A percentile compares a stretch with the other conserved stretches of the same genome.
phyloP scores from a whole-genome alignment of 2,329 filamentous ascomycete species.

The Penicillium corylophilum region DNA sequence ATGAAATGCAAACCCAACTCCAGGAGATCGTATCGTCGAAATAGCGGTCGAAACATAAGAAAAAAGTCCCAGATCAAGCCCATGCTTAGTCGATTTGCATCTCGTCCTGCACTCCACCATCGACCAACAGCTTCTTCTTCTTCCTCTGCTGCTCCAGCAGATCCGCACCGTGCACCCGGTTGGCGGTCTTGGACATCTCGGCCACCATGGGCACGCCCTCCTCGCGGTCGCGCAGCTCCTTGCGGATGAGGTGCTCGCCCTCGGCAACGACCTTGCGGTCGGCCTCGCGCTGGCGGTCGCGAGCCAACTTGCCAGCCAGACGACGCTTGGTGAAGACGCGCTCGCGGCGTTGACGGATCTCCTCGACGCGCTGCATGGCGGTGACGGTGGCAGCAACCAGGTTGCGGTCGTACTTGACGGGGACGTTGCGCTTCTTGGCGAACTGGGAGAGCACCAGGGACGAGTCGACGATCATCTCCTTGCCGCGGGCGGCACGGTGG shows the following conservation, averaged over 20 bases:
- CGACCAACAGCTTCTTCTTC: conserved; percentile 46
- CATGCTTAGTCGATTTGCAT: conserved; percentile 48
- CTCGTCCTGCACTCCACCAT: conserved; percentile 46
- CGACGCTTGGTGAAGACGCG: conserved; percentile 90
- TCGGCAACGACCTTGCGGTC: conserved; percentile 87
- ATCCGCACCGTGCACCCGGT: conserved; percentile 43
- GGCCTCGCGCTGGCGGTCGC: conserved; percentile 72
- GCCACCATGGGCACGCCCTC: conserved; percentile 42
- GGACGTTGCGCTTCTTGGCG: conserved; percentile 87
- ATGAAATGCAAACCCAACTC: conserved; percentile 29
- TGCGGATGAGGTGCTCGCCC: conserved; percentile 88
- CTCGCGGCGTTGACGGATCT: conserved; percentile 81
- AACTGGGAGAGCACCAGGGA: conserved; percentile 73
- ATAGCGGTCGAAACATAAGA: conserved; percentile 16
- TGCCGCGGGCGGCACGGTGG: conserved; percentile 80
- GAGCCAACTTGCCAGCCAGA: conserved; percentile 75
- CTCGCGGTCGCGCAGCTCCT: conserved; percentile 60
- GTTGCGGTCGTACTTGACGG: conserved; percentile 93
- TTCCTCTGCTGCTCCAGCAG: conserved; percentile 43
- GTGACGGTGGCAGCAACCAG: conserved; percentile 82
- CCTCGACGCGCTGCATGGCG: conserved; percentile 86
- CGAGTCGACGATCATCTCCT: conserved; percentile 88
- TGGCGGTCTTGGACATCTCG: conserved; percentile 36
- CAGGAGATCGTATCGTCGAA: conserved; percentile 28
- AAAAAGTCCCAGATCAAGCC: conserved; percentile 9